Base-by-base conservation (phyloP, 345 rosid genomes). In the Rhodomyrtus tomentosa region DNA sequence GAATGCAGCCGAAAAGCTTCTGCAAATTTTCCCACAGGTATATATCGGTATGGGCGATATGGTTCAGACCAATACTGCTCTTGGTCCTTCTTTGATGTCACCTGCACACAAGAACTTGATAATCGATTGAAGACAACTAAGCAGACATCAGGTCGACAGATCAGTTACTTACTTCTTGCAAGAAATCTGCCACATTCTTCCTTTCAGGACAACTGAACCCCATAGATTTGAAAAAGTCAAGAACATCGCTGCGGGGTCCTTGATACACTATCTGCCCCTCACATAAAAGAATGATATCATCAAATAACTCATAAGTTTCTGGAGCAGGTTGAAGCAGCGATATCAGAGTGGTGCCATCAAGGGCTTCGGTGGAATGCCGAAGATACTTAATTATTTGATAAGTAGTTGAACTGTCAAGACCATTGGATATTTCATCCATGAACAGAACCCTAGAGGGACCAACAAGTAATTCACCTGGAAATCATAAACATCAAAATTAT, bases 391-490 rank as follows among this genome's bases (percentile, higher is more conserved):
- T 91, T 74, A 97, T 95, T 87, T 97, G 98, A 91, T 91, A 93
- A 81, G 99, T 95, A 27, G 99, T 97, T 59, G 99, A 92, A 86
- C 98, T 95, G 86, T 97, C 99, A 84, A 97, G 95, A 73, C 99
- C 99, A 86, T 95, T 97, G 2, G 98, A 97, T 88, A 95, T 97
- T 89, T 97, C 99, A 87, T 97, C 99, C 99, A 97, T 97, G 90
- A 97, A 94, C 81, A 97, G 92, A 80, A 95, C 99, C 68, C 98
- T 93, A 85, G 99, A 98, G 55, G 99, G 96, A 81, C 99, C 98
- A 84, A 97, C 96, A 82, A 97, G 92, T 76, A 95, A 88, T 90
- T 97, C 99, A 85, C 98, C 99, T 96, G 92, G 56, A 85, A 82
- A 86, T 85, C 82, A 73, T 59, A 76, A 80, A 50, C n/a, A 59